Conservation (phyloP, 495 filamentous ascomycete species). For the Usnea hakonensis region DNA sequence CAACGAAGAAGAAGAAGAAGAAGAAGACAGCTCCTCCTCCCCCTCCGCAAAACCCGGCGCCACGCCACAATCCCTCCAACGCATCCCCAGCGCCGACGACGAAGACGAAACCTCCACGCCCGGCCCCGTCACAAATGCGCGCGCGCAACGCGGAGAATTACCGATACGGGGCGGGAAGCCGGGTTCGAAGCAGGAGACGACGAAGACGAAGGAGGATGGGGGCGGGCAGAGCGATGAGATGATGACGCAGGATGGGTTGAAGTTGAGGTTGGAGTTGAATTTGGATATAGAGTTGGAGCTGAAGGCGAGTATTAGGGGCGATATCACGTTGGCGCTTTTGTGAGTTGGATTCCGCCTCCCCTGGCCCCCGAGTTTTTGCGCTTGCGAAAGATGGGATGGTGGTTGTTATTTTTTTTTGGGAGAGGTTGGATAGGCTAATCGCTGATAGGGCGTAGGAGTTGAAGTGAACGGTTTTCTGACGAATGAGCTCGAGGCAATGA, state of each 20-base stretch:
- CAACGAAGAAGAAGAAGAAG: slow-evolving; percentile 16
- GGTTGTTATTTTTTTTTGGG: not conserved
- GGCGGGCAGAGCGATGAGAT: slow-evolving; percentile 12
- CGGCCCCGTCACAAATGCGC: slow-evolving; percentile 39
- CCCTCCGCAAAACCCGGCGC: slow-evolving; percentile 5
- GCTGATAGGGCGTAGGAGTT: not conserved
- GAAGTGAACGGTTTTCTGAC: not conserved
- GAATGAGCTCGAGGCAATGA: not conserved
- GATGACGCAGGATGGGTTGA: slow-evolving; percentile 20
- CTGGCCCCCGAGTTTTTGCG: not conserved
- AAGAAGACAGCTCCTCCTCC: not conserved
- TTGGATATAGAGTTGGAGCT: slow-evolving; percentile 86
- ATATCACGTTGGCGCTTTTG: slow-evolving; percentile 79
- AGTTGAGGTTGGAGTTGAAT: slow-evolving; percentile 70
- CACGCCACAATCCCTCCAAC: slow-evolving; percentile 45
- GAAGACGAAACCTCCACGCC: slow-evolving; percentile 35
- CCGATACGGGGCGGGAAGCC: slow-evolving; percentile 37
- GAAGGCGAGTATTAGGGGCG: slow-evolving; percentile 88
- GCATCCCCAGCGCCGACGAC: slow-evolving; percentile 39
- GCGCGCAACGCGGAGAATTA: slow-evolving; percentile 39
- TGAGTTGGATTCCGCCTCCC: slow-evolving; percentile 41
- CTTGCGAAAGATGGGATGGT: not conserved
- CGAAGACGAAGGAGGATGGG: slow-evolving; percentile 14
- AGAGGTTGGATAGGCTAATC: not conserved
- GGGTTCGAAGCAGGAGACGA: slow-evolving; percentile 24